Evolutionary conservation across 2,329 filamentous ascomycete species (phyloP), one percentile per base, ranked within the genome.

Genomic region (Grosmannia serpens): DNA sequence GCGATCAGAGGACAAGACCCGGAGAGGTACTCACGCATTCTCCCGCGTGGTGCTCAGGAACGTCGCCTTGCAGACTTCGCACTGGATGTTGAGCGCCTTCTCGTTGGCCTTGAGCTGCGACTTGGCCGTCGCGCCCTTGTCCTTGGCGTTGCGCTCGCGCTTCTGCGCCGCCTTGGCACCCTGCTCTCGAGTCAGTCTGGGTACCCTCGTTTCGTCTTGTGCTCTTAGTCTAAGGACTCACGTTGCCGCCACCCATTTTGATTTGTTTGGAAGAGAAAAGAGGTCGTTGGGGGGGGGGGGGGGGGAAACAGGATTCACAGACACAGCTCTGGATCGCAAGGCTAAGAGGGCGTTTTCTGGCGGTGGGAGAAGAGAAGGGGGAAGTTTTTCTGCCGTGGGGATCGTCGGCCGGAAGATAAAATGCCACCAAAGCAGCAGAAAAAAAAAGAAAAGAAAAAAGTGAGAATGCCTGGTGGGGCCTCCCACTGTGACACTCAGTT

Each of bases 31-130:
- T 65, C 77, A 85, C 82, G 86, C 84, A 67, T 85, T 85, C 62
- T 80, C 83, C 69, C 86, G 86, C 61, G 85, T 86, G 41, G 88
- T 91, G 77, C 86, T 86, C 65, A 91, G 80, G 75, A 91, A 91
- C 33, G 86, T 88, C 65, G 86, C 81, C 74, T 85, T 87, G 86
- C 88, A 91, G 67, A 84, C 77, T 64, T 81, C 75, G 79, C 88
- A 91, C 72, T 89, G 85, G 72, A 91, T 88, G 68, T 81, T 85
- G 77, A 84, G 87, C 60, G 88, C 87, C 65, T 85, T 77, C 65
- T 81, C 77, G 75, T 91, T 91, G 64, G 76, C 73, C 74, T 88
- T 88, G 68, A 85, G 77, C 73, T 88, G 85, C 63, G 85, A 88
- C 74, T 84, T 86, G 63, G 81, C 79, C 58, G 70, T 72, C 56